Percentiles rank a stretch among this genome's conserved stretches.
Evolutionary conservation across 2,329 filamentous ascomycete species (phyloP).

Genomic region (Penicillium sp.): DNA sequence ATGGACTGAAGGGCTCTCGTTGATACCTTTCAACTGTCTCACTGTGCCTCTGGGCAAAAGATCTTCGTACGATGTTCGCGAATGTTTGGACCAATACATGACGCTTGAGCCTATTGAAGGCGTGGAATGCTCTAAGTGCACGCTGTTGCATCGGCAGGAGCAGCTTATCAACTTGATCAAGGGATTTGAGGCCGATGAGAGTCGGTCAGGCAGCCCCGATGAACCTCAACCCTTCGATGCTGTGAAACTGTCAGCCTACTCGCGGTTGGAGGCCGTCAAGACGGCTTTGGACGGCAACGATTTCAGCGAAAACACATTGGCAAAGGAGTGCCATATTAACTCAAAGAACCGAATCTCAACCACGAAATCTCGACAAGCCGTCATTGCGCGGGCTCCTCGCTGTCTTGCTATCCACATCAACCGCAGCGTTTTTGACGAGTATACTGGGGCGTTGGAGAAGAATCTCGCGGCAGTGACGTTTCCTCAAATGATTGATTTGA

Average conservation of each 20-base stretch:
- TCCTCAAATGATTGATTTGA: conserved; percentile 70
- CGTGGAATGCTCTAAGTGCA: conserved; percentile 90
- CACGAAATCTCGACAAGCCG: conserved; percentile 87
- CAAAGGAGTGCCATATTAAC: conserved; percentile 64
- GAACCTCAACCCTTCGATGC: conserved; percentile 35
- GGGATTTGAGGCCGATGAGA: conserved; percentile 41
- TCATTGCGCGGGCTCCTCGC: conserved; percentile 77
- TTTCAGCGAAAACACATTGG: conserved; percentile 68
- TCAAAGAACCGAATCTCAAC: conserved; percentile 68
- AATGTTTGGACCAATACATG: conserved; percentile 82
- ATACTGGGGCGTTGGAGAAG: conserved; percentile 75
- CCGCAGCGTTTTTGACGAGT: conserved; percentile 84
- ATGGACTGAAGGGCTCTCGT: conserved; percentile 80
- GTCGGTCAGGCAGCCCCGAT: conserved; percentile 20
- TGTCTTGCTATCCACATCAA: conserved; percentile 87
- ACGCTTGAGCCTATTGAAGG: conserved; percentile 81
- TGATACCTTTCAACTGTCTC: conserved; percentile 92
- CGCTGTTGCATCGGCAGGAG: conserved; percentile 62
- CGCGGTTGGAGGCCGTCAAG: conserved; percentile 65
- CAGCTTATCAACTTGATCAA: conserved; percentile 52
- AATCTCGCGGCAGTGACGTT: conserved; percentile 80
- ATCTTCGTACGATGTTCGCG: conserved; percentile 68
- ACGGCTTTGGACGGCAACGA: conserved; percentile 74
- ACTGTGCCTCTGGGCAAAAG: conserved; percentile 75
- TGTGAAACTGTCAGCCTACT: conserved; percentile 43